phyloP scores from a whole-genome alignment of 169 alveolate genomes.

The Plasmodium gonderi region DNA sequence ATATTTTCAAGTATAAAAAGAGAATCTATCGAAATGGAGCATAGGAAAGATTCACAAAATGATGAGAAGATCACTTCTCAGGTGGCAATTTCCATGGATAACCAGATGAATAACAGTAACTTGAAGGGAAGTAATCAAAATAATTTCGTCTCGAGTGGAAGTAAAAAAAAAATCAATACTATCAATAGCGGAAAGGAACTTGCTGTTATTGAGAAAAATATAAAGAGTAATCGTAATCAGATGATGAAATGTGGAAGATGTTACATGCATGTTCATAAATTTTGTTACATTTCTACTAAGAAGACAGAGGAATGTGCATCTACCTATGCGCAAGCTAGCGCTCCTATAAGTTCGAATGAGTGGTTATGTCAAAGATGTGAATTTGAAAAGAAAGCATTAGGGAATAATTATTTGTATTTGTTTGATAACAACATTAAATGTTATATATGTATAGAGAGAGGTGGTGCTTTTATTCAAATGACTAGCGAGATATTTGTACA shows the following conservation, averaged over 20 bases:
- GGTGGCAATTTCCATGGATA: background rate
- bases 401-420: slow-evolving; percentile 41
- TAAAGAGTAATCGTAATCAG: slow-evolving; percentile 20
- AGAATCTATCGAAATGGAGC: background rate
- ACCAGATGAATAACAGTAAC: background rate
- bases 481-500: slow-evolving; percentile 35
- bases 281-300: slow-evolving; percentile 57
- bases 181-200: background rate
- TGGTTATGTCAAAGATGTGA: slow-evolving; percentile 75
- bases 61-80: background rate
- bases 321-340: background rate
- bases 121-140: background rate
- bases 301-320: slow-evolving; percentile 31
- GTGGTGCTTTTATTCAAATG: slow-evolving; percentile 67
- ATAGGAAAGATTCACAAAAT: background rate
- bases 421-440: slow-evolving; percentile 53
- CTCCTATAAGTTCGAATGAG: slow-evolving; percentile 23
- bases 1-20: background rate
- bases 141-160: background rate
- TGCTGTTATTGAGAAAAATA: slow-evolving; percentile 20
- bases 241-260: slow-evolving; percentile 64
- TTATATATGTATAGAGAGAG: slow-evolving; percentile 71
- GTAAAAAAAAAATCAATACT: slow-evolving; percentile 1
- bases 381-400: slow-evolving; percentile 58
- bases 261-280: slow-evolving; percentile 69